phyloP scores from a whole-genome alignment of 2,329 filamentous ascomycete species.

The Aphanoascus verrucosus region DNA sequence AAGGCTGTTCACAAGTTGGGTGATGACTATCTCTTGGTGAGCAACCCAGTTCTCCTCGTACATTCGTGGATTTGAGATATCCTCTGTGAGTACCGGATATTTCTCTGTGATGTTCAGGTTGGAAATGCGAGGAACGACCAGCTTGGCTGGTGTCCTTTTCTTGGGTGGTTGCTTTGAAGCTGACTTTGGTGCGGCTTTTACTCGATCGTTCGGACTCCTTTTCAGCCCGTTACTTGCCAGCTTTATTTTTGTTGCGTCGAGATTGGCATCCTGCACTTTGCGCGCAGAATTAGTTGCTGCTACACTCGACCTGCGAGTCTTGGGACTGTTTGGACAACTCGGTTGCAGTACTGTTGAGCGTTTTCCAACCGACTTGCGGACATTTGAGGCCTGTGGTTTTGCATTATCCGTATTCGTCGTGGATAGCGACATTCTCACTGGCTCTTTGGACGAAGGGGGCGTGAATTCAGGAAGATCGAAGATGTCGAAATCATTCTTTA shows the following conservation, averaged over 20 bases:
- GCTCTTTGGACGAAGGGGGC: constrained; percentile 20
- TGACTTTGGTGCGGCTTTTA: neutral
- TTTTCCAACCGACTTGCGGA: neutral
- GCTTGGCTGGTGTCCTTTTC: constrained; percentile 23
- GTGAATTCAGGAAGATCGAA: constrained; percentile 13
- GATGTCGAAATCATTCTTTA: constrained; percentile 16
- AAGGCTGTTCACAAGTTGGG: constrained; percentile 49
- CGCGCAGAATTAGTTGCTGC: neutral
- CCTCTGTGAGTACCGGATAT: constrained; percentile 45
- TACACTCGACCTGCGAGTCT: neutral
- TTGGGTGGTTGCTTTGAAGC: neutral
- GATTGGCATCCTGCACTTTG: neutral
- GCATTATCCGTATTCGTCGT: neutral
- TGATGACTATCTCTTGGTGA: constrained; percentile 51
- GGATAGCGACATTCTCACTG: constrained; percentile 18
- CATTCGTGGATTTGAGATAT: constrained; percentile 46
- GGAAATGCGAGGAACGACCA: constrained; percentile 25
- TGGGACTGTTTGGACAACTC: constrained; percentile 9
- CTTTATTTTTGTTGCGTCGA: neutral
- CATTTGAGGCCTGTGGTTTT: neutral
- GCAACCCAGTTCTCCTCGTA: constrained; percentile 55
- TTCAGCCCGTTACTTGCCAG: constrained; percentile 11
- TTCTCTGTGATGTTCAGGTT: constrained; percentile 22
- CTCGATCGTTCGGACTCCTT: constrained; percentile 13
- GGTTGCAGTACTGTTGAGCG: neutral